Evolutionary conservation across 1,284 basidiomycete species (phyloP).

Genomic region (Ustilago lituana): DNA sequence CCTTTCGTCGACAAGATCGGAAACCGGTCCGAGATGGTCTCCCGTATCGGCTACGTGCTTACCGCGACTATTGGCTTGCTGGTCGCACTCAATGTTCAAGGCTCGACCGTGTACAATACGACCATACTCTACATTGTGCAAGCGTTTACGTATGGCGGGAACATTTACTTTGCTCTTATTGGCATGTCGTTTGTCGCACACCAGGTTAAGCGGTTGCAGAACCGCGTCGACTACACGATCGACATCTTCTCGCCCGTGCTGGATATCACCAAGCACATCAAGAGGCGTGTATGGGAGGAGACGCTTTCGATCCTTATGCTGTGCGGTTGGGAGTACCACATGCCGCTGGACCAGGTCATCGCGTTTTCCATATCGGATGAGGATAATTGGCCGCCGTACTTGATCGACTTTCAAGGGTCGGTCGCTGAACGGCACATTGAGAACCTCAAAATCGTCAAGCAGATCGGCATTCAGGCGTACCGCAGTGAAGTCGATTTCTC

Average conservation of each 20-base stretch:
- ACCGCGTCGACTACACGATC: slow-evolving; percentile 80
- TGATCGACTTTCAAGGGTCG: slow-evolving; percentile 76
- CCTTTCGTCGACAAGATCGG: slow-evolving; percentile 79
- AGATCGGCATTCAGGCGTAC: slow-evolving; percentile 49
- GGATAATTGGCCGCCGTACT: slow-evolving; percentile 77
- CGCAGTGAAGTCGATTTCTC: slow-evolving; percentile 33
- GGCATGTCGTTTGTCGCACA: slow-evolving; percentile 49
- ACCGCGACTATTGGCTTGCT: slow-evolving; percentile 75
- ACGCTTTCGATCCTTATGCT: slow-evolving; percentile 77
- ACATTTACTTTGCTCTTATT: slow-evolving; percentile 60
- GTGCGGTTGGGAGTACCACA: slow-evolving; percentile 73
- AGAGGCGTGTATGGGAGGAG: slow-evolving; percentile 84
- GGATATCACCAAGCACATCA: slow-evolving; percentile 76
- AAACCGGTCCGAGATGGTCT: slow-evolving; percentile 81
- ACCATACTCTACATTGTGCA: slow-evolving; percentile 56
- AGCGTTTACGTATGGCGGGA: slow-evolving; percentile 44
- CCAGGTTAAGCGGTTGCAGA: slow-evolving; percentile 71
- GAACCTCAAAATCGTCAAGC: slow-evolving; percentile 76
- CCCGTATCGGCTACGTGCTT: slow-evolving; percentile 76
- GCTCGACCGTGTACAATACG: slow-evolving; percentile 57
- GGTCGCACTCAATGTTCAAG: slow-evolving; percentile 60
- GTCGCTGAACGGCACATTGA: slow-evolving; percentile 81
- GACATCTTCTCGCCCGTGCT: slow-evolving; percentile 82
- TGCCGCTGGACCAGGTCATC: slow-evolving; percentile 75
- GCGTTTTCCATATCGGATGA: slow-evolving; percentile 73